Base-by-base conservation (phyloP, 768 basidiomycete genomes). In the Lactarius hatsudake region DNA sequence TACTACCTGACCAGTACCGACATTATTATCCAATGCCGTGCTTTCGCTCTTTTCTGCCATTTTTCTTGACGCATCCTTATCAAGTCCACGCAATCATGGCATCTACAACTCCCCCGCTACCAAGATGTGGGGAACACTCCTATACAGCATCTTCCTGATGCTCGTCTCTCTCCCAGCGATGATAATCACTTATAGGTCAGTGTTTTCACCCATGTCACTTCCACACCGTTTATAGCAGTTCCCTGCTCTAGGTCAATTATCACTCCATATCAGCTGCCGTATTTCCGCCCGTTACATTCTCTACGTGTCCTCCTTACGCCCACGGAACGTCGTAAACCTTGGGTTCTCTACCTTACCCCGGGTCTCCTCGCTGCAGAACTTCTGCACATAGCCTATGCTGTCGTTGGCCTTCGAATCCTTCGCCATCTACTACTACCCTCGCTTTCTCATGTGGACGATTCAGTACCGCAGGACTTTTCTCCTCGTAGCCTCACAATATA, bases 261-360 rank as follows among this genome's bases (percentile, higher is more conserved):
- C 1, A 94, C 93, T 1, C 93, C 93, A 0, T 86, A 90, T 76
- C 87, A 83, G 73, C 79, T 95, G 40, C 83, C 88, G 2, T 92
- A 84, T 73, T 81, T 89, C 72, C 78, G 82, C 40, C 79, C 82
- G 2, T 73, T 83, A 63, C 80, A 83, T 67, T 84, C 89, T 23
- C 76, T 94, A 18, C 88, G 89, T 26, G 76, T 87, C 66, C 80
- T 94, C 40, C 80, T 94, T 63, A 94, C 93, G 0, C 89, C 91
- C 6, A 93, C 91, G 7, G 93, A 94, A 75, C 85, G 87, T 61
- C 83, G 84, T 34, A 83, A 83, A 12, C 93, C 91, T 3, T 94
- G 91, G 91, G 81, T 88, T 45, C 75, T 94, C 54, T 94, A 92
- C 74, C 71, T 91, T 51, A 93, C 92, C 1, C 93, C 93, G 0